Evolutionary conservation across 2,329 filamentous ascomycete species (phyloP), one percentile per base, ranked within the genome.

Genomic region (Fusarium continuum): DNA sequence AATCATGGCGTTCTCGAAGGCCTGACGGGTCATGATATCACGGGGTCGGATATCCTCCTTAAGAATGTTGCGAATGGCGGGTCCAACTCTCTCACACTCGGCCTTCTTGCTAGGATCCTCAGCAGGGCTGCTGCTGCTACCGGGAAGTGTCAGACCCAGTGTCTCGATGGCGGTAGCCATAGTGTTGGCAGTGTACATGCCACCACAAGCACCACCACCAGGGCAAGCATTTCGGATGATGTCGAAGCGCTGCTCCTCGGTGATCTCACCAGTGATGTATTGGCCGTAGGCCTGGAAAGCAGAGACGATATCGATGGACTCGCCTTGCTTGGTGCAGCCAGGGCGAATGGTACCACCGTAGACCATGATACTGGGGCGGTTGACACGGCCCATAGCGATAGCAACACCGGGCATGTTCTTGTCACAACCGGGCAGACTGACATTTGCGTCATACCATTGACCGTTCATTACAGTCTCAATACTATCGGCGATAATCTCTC

Each of bases 401-500:
- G 93, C 80, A 11, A 95, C 91, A 77, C 91, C 91, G 2, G 93
- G 93, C 95, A 99, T 98, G 81, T 99, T 99, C 88, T 99, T 99
- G 85, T 99, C 95, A 79, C 95, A 99, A 43, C 95, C 95, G 13
- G 95, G 95, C 71, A 99, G 91, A 48, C 92, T 96, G 75, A 99
- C 91, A 78, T 98, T 98, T 69, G 88, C 94, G 77, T 99, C 95
- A 76, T 99, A 98, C 93, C 93, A 98, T 80, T 99, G 95, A 14
- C 93, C 95, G 68, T 93, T 90, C 93, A 98, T 99, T 71, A 99
- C 95, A 6, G 95, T 98, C 85, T 99, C 95, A 73, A 99, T 96
- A 61, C 91, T 96, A 80, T 99, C 95, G 72, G 95, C 95, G 71
- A 99, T 99, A 72, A 99, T 87, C 78, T 99, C 95, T 76, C 95